Conservation (phyloP, 1,284 basidiomycete genomes). For the Coniferiporia sulphurascens region DNA sequence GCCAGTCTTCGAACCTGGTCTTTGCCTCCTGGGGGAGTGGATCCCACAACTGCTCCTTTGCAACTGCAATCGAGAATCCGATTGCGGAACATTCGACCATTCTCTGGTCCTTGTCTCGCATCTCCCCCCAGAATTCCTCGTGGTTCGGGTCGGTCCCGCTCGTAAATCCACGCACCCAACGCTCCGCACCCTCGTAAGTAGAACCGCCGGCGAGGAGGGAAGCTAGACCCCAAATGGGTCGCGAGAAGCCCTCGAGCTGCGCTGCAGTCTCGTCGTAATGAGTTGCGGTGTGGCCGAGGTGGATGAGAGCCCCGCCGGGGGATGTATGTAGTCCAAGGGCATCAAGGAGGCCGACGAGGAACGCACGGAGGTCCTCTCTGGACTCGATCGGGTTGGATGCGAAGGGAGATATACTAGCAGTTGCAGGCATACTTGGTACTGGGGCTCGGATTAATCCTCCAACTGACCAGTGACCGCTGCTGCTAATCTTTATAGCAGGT, state of each 20-base stretch:
- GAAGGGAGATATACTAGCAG: constrained; percentile 35
- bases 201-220: constrained; percentile 62
- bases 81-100: constrained; percentile 83
- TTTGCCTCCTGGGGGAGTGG: constrained; percentile 49
- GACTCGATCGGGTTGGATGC: constrained; percentile 55
- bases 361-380: constrained; percentile 51
- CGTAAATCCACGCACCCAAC: constrained; percentile 64
- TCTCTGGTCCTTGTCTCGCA: constrained; percentile 71
- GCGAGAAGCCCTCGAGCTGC: constrained; percentile 70
- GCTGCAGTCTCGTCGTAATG: constrained; percentile 74
- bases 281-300: constrained; percentile 67
- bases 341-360: constrained; percentile 57
- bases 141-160: constrained; percentile 61
- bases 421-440: constrained; percentile 12
- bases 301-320: constrained; percentile 65
- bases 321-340: constrained; percentile 67
- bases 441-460: not conserved
- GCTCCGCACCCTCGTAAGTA: constrained; percentile 45
- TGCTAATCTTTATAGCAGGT: not conserved
- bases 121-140: constrained; percentile 72
- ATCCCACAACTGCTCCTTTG: constrained; percentile 63
- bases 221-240: constrained; percentile 73
- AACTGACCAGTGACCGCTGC: not conserved
- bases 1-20: constrained; percentile 58
- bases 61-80: constrained; percentile 65